Evolutionary conservation across 225 moss, liverwort and hornwort genomes (phyloP), one percentile per base, ranked within the genome.

Genomic region (Bryoerythrophyllum caledonicum): DNA sequence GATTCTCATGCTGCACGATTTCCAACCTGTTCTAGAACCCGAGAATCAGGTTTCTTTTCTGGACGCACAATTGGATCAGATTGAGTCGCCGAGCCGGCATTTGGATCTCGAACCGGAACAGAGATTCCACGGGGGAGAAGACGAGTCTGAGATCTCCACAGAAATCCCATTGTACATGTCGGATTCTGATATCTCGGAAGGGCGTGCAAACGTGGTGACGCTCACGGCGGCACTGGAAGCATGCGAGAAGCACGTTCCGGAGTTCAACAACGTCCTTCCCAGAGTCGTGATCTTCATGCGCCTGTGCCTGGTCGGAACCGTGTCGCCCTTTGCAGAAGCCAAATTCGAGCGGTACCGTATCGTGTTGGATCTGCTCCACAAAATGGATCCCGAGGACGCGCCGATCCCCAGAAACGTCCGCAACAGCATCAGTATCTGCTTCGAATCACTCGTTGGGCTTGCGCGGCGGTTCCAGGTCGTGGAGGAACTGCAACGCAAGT

Each of bases 401-500:
- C 38, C 21, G n/a, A 44, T 64, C 55, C 24, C 53, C 10, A 46
- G 49, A 41, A 73, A 9, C 12, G 19, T 73, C 17, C 74, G 77
- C 14, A 78, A 78, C 43, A 71, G 77, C 52, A 73, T 71, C 4
- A 28, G 70, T 15, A 81, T 84, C 62, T 84, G 84, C n/a, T 55
- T 75, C 8, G 80, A 84, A n/a, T 81, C 84, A 0, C 60, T 84
- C 30, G 65, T 77, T 0, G 84, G 81, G 1, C 25, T 84, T 46
- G 71, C 65, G 1, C 71, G 74, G 0, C 12, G n/a, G 19, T 75
- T 78, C 28, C 27, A 67, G 0, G 0, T 6, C 6, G 74, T 78
- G 1, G 5, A 0, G 7, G 78, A 74, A 20, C 41, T 84, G 1
- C 49, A 81, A 2, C 34, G 8, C 15, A 84, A 60, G 62, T 84